These are phyloP conservation scores for Ilex paraguariensis DNA, from an alignment of 305 asterid species.

Conservation along the genomic window DNA sequence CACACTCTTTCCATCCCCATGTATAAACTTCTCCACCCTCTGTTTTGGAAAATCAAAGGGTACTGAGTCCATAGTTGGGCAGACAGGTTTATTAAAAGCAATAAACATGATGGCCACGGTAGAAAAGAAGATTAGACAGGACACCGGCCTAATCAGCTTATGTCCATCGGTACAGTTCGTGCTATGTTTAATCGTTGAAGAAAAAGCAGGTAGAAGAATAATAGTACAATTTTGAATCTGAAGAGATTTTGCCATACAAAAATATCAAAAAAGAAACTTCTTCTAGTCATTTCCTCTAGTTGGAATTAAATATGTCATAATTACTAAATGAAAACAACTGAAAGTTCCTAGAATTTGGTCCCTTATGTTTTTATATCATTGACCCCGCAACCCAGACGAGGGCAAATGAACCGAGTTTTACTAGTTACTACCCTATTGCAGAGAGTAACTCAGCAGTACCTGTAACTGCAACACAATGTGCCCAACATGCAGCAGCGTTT, in stretches of 20 bases:
- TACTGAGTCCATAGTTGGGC: not conserved
- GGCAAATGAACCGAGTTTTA: not conserved
- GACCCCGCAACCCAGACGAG: not conserved
- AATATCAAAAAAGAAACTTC: no score
- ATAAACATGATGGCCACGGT: not conserved
- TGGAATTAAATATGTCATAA: no score
- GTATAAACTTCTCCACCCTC: slow-evolving; percentile 82
- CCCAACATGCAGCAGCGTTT: slow-evolving; percentile 94
- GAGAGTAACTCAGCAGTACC: slow-evolving; percentile 31
- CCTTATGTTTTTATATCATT: no score
- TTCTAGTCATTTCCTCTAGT: no score
- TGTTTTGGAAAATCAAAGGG: slow-evolving; percentile 31
- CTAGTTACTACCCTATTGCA: not conserved
- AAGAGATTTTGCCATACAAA: no score
- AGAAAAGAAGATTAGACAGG: not conserved
- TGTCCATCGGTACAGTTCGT: no score
- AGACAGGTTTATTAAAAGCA: slow-evolving; percentile 2
- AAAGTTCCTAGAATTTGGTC: no score
- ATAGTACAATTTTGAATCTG: no score
- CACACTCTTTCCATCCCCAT: slow-evolving; percentile 99
- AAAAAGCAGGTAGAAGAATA: no score
- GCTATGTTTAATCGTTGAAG: no score
- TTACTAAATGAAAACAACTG: no score
- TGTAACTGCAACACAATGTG: slow-evolving; percentile 82
- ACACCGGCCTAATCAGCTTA: no score